Evolutionary conservation across 768 basidiomycete genomes (phyloP).

Genomic region (Dentipellis fragilis): DNA sequence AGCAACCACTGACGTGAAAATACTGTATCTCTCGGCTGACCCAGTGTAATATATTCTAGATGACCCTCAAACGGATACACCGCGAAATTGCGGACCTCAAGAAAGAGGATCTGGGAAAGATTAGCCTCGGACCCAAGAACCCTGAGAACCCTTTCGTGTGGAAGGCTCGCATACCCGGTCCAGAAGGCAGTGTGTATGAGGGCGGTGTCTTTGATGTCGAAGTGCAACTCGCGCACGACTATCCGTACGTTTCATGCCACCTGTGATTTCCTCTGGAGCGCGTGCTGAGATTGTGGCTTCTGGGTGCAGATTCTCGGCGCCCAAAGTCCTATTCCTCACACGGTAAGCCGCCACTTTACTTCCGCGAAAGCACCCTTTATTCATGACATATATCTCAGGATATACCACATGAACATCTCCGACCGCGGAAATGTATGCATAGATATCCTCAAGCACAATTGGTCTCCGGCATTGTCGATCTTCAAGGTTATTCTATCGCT

Average conservation of each 20-base stretch:
- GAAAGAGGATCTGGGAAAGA: constrained; percentile 75
- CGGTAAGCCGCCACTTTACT: constrained; percentile 31
- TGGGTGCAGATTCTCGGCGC: constrained; percentile 59
- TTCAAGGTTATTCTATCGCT: constrained; percentile 93
- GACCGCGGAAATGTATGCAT: constrained; percentile 75
- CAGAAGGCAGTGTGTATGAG: constrained; percentile 75
- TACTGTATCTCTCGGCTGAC: background rate
- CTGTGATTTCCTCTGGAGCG: background rate
- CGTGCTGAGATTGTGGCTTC: background rate
- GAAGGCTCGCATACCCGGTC: constrained; percentile 73
- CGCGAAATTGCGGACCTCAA: constrained; percentile 72
- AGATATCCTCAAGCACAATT: constrained; percentile 87
- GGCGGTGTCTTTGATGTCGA: constrained; percentile 66
- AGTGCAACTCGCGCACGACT: constrained; percentile 58
- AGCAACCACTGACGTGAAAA: background rate
- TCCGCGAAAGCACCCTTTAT: constrained; percentile 2
- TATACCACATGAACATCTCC: constrained; percentile 88
- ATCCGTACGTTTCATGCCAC: constrained; percentile 46
- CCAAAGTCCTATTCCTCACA: constrained; percentile 66
- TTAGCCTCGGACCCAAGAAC: constrained; percentile 52
- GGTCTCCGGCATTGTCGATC: constrained; percentile 89
- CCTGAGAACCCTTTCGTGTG: constrained; percentile 61
- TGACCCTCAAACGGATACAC: constrained; percentile 74
- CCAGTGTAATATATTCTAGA: constrained; percentile 24
- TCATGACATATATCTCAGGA: constrained; percentile 30